These are phyloP conservation scores for Sclerotinia trifoliorum DNA, from an alignment of 2,329 filamentous ascomycete species.

Conservation along the genomic window DNA sequence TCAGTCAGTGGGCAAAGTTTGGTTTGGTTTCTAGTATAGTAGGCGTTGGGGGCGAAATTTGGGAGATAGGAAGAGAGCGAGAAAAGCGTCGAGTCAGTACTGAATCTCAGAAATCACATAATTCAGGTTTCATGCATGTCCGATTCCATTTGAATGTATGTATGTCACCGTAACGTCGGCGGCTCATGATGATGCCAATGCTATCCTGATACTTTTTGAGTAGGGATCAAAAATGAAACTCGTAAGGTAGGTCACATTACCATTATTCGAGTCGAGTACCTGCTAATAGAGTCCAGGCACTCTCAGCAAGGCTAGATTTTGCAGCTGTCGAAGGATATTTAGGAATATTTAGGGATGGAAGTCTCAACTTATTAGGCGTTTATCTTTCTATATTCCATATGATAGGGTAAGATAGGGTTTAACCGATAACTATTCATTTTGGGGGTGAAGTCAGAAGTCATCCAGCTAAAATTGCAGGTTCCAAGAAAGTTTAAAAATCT, in stretches of 20 bases:
- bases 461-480: not conserved
- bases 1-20: not conserved
- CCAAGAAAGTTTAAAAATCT: conserved; percentile 7
- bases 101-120: not conserved
- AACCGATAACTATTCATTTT: conserved; percentile 1
- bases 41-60: not conserved
- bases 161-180: not conserved
- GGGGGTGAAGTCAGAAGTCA: not conserved
- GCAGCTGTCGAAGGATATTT: no score
- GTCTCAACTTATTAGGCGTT: not conserved
- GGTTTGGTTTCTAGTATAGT: conserved; percentile 4
- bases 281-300: not conserved
- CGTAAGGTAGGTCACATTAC: not conserved
- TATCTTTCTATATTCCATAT: not conserved
- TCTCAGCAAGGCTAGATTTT: not conserved
- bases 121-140: not conserved
- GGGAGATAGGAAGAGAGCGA: not conserved
- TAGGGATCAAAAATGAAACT: conserved; percentile 1
- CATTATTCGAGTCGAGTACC: not conserved
- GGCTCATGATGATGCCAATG: not conserved
- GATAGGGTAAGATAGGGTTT: conserved; percentile 1
- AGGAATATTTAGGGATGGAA: not conserved
- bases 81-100: not conserved
- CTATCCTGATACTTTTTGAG: not conserved
- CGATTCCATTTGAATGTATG: not conserved